These are phyloP conservation scores for Aspergillus funiculosus DNA, from an alignment of 495 filamentous ascomycete genomes.

Conservation along the genomic window DNA sequence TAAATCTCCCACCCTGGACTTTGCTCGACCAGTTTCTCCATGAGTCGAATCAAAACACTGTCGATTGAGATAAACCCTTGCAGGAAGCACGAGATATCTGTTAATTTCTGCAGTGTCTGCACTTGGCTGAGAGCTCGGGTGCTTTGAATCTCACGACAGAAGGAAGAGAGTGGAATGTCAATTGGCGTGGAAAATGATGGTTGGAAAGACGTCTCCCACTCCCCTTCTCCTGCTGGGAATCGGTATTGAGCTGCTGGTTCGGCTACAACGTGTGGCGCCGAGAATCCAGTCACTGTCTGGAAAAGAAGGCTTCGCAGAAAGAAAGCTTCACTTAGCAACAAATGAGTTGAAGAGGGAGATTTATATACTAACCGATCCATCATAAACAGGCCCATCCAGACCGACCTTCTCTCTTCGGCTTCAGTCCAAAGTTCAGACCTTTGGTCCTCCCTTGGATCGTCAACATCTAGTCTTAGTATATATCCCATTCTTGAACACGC, in stretches of 20 bases:
- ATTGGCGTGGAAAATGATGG: background rate
- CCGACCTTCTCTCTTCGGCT: slow-evolving; percentile 1
- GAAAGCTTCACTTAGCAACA: background rate
- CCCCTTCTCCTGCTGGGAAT: background rate
- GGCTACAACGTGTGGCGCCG: background rate
- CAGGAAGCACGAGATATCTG: background rate
- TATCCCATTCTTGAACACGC: slow-evolving; percentile 1
- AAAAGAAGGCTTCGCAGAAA: background rate
- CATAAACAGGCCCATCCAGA: slow-evolving; percentile 5
- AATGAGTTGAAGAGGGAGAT: too few species aligned
- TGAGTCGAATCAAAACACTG: background rate
- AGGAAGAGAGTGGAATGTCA: slow-evolving; percentile 4
- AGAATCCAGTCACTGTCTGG: background rate
- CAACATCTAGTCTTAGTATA: background rate
- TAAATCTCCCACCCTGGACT: slow-evolving; percentile 3
- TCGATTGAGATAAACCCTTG: background rate
- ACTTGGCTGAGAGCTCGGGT: background rate
- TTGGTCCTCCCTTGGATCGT: background rate
- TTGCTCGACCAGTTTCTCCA: slow-evolving; percentile 1
- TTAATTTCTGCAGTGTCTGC: background rate
- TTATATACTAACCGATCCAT: slow-evolving; percentile 1
- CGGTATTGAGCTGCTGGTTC: background rate
- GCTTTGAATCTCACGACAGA: slow-evolving; percentile 1
- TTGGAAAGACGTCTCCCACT: background rate
- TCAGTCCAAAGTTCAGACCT: background rate